phyloP scores from a whole-genome alignment of 352 stramenopile genomes.

The Pythium aristosporum region DNA sequence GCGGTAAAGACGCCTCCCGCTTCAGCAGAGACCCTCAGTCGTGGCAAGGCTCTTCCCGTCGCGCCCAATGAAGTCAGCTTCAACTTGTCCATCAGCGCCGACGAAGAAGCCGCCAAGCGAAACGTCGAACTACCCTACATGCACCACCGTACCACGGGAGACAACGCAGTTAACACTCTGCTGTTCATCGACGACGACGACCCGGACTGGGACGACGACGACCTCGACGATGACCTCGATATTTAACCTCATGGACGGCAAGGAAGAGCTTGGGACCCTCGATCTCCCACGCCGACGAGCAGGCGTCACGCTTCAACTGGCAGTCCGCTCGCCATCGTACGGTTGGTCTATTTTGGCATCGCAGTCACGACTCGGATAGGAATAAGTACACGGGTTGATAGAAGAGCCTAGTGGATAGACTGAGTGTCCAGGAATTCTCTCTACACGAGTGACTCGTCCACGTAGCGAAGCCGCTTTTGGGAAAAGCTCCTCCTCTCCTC shows the following conservation, averaged over 20 bases:
- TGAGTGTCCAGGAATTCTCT: too few species aligned
- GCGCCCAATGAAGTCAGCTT: slow-evolving; percentile 64
- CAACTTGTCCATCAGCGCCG: slow-evolving; percentile 60
- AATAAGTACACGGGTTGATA: too few species aligned
- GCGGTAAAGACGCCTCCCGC: background rate
- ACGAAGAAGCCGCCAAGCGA: slow-evolving; percentile 57
- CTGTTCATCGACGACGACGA: slow-evolving; percentile 84
- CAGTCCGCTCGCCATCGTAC: too few species aligned
- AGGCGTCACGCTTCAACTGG: background rate
- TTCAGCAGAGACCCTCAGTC: slow-evolving; percentile 4
- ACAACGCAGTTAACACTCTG: slow-evolving; percentile 28
- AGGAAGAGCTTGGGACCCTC: too few species aligned
- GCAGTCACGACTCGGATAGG: too few species aligned
- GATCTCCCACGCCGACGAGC: background rate
- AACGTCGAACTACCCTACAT: slow-evolving; percentile 74
- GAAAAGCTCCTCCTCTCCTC: background rate
- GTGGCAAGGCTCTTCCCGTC: slow-evolving; percentile 39
- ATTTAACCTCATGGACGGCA: slow-evolving; percentile 24
- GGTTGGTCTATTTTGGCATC: too few species aligned
- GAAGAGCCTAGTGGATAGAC: too few species aligned
- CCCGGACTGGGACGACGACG: slow-evolving; percentile 64
- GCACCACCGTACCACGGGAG: slow-evolving; percentile 35
- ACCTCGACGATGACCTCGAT: slow-evolving; percentile 48
- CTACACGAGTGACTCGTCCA: too few species aligned
- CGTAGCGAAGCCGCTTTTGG: too few species aligned